phyloP scores from a whole-genome alignment of 495 filamentous ascomycete species.

The Penicillium tannophilum region DNA sequence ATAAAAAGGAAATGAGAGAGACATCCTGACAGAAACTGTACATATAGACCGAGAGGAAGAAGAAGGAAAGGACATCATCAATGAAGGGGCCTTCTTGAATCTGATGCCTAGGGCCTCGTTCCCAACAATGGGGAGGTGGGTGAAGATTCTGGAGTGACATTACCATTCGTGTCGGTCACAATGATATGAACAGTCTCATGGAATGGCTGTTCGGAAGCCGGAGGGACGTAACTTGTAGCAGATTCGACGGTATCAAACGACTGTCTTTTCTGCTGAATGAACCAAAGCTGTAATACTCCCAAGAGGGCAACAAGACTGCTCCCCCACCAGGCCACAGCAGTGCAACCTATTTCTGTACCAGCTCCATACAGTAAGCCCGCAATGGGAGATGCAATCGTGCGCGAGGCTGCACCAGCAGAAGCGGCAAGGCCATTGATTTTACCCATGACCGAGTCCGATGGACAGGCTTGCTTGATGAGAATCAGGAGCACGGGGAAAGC shows the following conservation, averaged over 20 bases:
- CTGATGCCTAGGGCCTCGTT: not conserved
- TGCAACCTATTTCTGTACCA: conserved; percentile 66
- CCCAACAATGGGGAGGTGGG: not conserved
- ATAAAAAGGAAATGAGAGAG: not conserved
- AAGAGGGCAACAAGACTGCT: conserved; percentile 68
- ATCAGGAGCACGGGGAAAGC: conserved; percentile 79
- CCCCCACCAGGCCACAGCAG: conserved; percentile 77
- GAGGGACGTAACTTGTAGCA: conserved; percentile 30
- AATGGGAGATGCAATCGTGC: conserved; percentile 74
- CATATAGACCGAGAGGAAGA: not conserved
- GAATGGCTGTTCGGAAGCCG: conserved; percentile 24
- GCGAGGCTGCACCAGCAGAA: conserved; percentile 73
- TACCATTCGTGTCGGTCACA: conserved; percentile 34
- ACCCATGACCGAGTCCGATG: conserved; percentile 65
- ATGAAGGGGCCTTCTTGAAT: not conserved
- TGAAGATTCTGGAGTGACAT: not conserved
- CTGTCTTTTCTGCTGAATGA: conserved; percentile 56
- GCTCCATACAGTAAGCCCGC: conserved; percentile 74
- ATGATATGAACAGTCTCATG: conserved; percentile 43
- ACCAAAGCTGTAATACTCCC: conserved; percentile 69
- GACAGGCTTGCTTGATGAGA: conserved; percentile 80
- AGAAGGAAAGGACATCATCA: not conserved
- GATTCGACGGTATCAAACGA: conserved; percentile 40
- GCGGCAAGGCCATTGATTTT: conserved; percentile 83
- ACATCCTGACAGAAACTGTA: not conserved